Evolutionary conservation across 768 basidiomycete species (phyloP).

Genomic region (Termitomyces sp.): DNA sequence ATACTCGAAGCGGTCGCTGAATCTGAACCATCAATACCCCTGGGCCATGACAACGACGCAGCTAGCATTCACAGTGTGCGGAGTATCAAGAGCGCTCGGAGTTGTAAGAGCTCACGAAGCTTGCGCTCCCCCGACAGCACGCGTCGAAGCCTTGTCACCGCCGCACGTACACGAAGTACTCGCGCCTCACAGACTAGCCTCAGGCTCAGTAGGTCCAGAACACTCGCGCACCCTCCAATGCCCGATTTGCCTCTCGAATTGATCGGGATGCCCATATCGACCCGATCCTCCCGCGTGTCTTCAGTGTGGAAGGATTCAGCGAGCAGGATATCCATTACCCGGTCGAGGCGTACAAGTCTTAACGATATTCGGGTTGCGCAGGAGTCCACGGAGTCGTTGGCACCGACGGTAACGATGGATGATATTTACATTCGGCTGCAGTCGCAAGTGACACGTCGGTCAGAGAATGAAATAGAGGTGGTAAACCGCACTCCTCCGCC

Average conservation of each 20-base stretch:
- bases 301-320: slow-evolving; percentile 6
- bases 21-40: not conserved
- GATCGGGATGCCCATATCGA: not conserved
- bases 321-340: not conserved
- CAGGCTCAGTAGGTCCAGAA: slow-evolving; percentile 40
- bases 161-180: slow-evolving; percentile 60
- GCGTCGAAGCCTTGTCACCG: slow-evolving; percentile 40
- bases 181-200: slow-evolving; percentile 63
- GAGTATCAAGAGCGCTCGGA: slow-evolving; percentile 30
- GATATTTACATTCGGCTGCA: slow-evolving; percentile 23
- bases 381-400: slow-evolving; percentile 1
- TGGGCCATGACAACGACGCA: slow-evolving; percentile 28
- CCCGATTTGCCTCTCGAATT: slow-evolving; percentile 24
- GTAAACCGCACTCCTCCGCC: slow-evolving; percentile 25
- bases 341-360: slow-evolving; percentile 19
- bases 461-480: slow-evolving; percentile 23
- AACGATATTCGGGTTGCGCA: slow-evolving; percentile 12
- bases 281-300: slow-evolving; percentile 2
- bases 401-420: slow-evolving; percentile 19
- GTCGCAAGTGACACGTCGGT: slow-evolving; percentile 6
- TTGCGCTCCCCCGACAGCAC: slow-evolving; percentile 15
- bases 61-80: slow-evolving; percentile 30
- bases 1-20: not conserved
- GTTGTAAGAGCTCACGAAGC: slow-evolving; percentile 26
- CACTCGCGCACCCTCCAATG: slow-evolving; percentile 21